Base-by-base conservation (phyloP, 805 yeast genomes). In the Monosporozyma aerobia region DNA sequence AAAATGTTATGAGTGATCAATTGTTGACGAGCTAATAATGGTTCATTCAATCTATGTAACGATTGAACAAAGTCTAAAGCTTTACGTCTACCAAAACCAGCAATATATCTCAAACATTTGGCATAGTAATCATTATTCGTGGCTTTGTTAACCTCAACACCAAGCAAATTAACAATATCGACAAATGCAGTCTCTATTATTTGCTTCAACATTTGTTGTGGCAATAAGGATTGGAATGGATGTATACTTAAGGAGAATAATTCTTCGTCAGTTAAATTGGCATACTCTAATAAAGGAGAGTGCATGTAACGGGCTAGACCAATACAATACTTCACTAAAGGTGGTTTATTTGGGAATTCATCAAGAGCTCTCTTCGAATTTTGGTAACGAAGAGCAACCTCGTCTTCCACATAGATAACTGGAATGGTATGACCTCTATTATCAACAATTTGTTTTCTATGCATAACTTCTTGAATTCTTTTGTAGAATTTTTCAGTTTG, bases 41-140 rank as follows among this genome's bases (percentile, higher is more conserved):
- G 76, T 57, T 73, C 73, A 33, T 78, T 74, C 50, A 68, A 57
- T 57, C 71, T 64, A 63, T 86, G 89, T 57, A 94, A 82, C 44
- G 87, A 87, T 67, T 90, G 87, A 45, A 92, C 65, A 54, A 94
- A 76, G 47, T 95, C 95, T 29, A 86, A 78, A 0, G 98, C 92
- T 69, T 94, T 94, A 73, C 99, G 83, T 49, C 96, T 95, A 44
- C 99, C 99, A 54, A 94, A 76, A 25, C 99, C 99, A 8, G 95
- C 81, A 49, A 94, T 80, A 64, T 79, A 94, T 32, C 82, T 94
- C 55, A 94, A 73, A 50, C 81, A 69, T 35, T 80, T 78, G 2
- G 96, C 87, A 54, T 81, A 70, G 62, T 88, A 87, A 1, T 81
- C 74, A 44, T 67, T 67, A 52, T 86, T 87, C 5, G 89, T 83